Evolutionary conservation across 164 flowering plant species (phyloP), one percentile per base, ranked within the genome.

Genomic region (Nymphaea colorata): DNA sequence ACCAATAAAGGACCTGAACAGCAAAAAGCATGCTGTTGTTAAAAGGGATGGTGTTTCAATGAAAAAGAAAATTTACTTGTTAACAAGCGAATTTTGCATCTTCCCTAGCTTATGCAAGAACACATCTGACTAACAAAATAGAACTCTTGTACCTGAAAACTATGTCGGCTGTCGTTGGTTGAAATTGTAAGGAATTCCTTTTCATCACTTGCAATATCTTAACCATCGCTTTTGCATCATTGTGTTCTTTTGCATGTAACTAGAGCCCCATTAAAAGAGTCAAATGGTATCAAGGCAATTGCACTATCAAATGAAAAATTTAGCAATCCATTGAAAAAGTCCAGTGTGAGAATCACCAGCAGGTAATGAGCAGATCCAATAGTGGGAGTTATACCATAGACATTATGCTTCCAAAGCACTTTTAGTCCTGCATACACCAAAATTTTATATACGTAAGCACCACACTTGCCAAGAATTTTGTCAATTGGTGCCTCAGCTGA

Each of bases 91-190:
- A 25, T 10, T 61, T 5, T 25, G 36, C 36, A 25, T 25, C 36
- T 25, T 25, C 36, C 36, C 36, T 25, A 25, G 36, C 36, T 25
- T 25, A 25, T 25, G 36, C 36, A 25, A 25, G 36, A n/a, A 53
- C 18, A 47, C 44, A 53, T 14, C 41, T 6, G 15, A 15, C 6
- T 8, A 66, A 41, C 43, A 36, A 14, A 66, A 66, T 36, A 66
- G 66, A 44, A 53, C 36, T 18, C 11, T 4, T 43, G 44, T 78
- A 95, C 99, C 97, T 90, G 83, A 89, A 90, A 66, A 92, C 86
- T 67, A 92, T 82, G 81, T 95, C 99, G 57, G 97, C 98, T 12
- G 98, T 95, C 61, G 91, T 84, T 76, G 99, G 83, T 74, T 92
- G 97, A 74, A 89, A 57, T 41, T 90, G 87, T 62, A 95, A 69